Base-by-base conservation (phyloP, 83 land plant species). In the Isoetes engelmannii region DNA sequence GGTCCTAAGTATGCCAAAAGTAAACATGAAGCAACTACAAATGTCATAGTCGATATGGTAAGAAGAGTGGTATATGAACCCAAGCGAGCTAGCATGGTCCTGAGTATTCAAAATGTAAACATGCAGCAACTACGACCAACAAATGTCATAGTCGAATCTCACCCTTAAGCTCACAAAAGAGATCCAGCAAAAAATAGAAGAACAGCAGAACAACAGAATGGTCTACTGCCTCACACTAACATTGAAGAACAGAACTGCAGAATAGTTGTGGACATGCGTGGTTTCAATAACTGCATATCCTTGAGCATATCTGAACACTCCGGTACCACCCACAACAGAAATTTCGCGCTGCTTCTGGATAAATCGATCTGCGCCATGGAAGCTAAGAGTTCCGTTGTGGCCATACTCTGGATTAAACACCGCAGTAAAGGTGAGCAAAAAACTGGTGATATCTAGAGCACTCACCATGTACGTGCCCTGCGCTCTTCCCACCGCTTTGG, bases 251-350 rank as follows among this genome's bases (percentile, higher is more conserved):
- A 59, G 62, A 19, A 18, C 4, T 20, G 28, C 62, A 8, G 62
- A 59, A 18, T 0, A 18, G 1, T 10, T 10, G 19, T 10, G 18
- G 20, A 19, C 12, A 10, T 12, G 8, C 19, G 62, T 37, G 20
- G 67, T 64, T 47, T 64, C 41, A 47, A 64, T 64, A 17, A 44
- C 17, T 8, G 67, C 67, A 44, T 64, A 64, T 12, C 67, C 67
- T 12, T 12, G 8, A 7, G 67, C 67, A 28, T 28, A 37, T 9
- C 67, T 21, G 41, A 64, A 64, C 67, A 37, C 49, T 7, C 67
- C 67, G 47, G 67, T 45, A 7, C 67, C 67, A 37, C 67, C 67
- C 13, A 64, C 41, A 37, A 64, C 67, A 44, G 67, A 44, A 17
- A 64, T 64, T 41, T 64, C 67, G 10, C 67, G 67, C n/a, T 18